These are phyloP conservation scores for Cinchona pubescens DNA, from an alignment of 257 asterid genomes.

Conservation along the genomic window DNA sequence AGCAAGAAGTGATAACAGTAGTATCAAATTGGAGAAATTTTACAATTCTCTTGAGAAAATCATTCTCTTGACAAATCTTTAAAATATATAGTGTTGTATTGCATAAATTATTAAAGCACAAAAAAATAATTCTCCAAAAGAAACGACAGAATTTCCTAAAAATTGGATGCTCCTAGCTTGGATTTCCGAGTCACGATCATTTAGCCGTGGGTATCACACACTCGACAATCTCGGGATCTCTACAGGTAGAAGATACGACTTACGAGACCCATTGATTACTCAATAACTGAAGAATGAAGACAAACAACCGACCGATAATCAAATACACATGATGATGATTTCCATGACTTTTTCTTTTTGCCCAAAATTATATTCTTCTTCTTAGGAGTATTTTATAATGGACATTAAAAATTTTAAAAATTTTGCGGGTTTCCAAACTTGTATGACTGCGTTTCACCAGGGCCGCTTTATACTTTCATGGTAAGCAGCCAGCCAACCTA, in stretches of 20 bases:
- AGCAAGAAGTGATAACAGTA: no score
- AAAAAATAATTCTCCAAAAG: no score
- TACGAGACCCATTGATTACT: conserved; percentile 11
- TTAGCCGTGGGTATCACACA: background rate
- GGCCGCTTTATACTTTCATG: conserved; percentile 47
- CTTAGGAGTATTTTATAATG: no score
- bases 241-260: background rate
- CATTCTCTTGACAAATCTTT: no score
- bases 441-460: conserved; percentile 6
- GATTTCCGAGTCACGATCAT: no score
- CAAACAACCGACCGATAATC: conserved; percentile 65
- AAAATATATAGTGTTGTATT: no score
- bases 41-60: no score
- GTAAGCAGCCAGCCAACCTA: conserved; percentile 27
- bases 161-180: no score
- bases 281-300: conserved; percentile 20
- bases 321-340: conserved; percentile 42
- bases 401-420: background rate
- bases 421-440: background rate
- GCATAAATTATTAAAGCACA: no score
- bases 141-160: no score
- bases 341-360: conserved; percentile 21
- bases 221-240: conserved; percentile 44
- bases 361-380: background rate
- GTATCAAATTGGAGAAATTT: no score